A percentile compares a stretch with the other conserved stretches of the same genome.
These are phyloP conservation scores for Conringia planisiliqua DNA, from an alignment of 345 rosid genomes.

Conservation along the genomic window DNA sequence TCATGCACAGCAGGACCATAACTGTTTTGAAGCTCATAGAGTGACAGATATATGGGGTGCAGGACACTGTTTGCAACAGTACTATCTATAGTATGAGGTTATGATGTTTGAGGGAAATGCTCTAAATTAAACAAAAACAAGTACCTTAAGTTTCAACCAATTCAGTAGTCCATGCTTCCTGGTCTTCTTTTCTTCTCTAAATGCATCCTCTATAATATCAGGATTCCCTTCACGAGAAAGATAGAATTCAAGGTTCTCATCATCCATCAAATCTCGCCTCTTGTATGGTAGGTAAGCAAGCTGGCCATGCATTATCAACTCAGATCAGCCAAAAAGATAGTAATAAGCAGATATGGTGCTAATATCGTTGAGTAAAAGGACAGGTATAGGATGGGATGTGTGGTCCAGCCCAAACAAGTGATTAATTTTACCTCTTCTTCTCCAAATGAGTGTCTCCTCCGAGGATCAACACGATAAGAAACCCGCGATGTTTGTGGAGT, in stretches of 20 bases:
- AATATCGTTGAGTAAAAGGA: constrained; percentile 4
- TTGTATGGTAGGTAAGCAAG: constrained; percentile 93
- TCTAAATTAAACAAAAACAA: not conserved
- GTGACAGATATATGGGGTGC: not conserved
- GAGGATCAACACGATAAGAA: constrained; percentile 62
- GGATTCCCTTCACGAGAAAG: constrained; percentile 64
- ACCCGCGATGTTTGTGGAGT: constrained; percentile 71
- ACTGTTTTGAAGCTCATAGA: not conserved
- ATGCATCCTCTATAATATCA: constrained; percentile 56
- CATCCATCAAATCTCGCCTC: constrained; percentile 92
- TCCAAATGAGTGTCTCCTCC: constrained; percentile 98
- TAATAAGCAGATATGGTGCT: not conserved
- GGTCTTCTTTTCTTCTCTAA: constrained; percentile 80
- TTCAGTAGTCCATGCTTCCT: constrained; percentile 85
- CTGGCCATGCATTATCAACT: constrained; percentile 45
- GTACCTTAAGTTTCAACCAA: constrained; percentile 89
- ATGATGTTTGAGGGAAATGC: not conserved
- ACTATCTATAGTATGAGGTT: not conserved
- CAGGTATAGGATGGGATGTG: constrained; percentile 8
- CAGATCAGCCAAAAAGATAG: constrained; percentile 28
- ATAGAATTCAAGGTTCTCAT: constrained; percentile 72
- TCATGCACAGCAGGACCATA: not conserved
- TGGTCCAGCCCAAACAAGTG: not conserved
- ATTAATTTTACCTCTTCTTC: constrained; percentile 84
- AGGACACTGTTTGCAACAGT: not conserved